Evolutionary conservation across 106 monocot species (phyloP).

Genomic region (Alisma plantagoaquatica): DNA sequence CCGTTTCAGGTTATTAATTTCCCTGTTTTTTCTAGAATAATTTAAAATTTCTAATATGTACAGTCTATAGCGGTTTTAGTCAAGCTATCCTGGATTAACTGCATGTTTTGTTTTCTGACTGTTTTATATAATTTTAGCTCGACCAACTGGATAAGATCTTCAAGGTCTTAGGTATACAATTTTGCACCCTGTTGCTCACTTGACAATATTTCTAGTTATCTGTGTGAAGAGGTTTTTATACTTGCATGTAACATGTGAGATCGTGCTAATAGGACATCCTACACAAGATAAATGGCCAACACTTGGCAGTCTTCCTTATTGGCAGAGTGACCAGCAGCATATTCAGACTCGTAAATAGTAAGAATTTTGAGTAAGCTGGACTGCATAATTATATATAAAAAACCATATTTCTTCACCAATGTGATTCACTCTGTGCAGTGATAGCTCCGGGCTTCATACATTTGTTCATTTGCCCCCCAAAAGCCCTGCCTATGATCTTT

Average conservation of each 20-base stretch:
- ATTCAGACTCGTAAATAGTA: conserved; percentile 94
- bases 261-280: conserved; percentile 61
- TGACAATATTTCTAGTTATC: too few relatives aligned
- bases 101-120: neutral
- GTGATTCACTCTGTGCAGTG: conserved; percentile 42
- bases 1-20: conserved; percentile 65
- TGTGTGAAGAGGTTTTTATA: too few relatives aligned
- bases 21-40: neutral
- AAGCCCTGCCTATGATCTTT: conserved; percentile 88
- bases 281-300: conserved; percentile 94
- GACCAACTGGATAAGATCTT: conserved; percentile 99
- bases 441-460: conserved; percentile 72
- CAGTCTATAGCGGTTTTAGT: neutral
- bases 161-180: conserved; percentile 76
- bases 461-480: conserved; percentile 71
- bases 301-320: conserved; percentile 72
- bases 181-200: too few relatives aligned
- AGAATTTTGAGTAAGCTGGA: conserved; percentile 3
- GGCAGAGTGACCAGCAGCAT: conserved; percentile 93
- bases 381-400: neutral
- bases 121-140: conserved; percentile 35
- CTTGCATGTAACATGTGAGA: neutral
- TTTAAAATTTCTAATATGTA: neutral
- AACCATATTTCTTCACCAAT: neutral
- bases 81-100: neutral